Evolutionary conservation across 345 rosid genomes (phyloP).

Genomic region (Pelargonium nanum): DNA sequence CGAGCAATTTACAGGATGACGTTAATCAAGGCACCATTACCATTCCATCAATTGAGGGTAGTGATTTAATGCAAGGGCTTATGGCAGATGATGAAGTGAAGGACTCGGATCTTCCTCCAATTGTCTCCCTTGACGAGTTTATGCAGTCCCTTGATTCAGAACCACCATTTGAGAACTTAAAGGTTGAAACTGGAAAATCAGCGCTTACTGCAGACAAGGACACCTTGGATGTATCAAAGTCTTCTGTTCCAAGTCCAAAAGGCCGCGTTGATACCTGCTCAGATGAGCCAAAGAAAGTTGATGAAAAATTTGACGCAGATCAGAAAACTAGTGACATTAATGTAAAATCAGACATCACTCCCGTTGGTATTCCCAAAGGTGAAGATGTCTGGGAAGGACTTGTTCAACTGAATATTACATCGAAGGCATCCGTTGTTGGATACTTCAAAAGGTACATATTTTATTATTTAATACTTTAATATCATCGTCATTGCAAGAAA

Average conservation of each 20-base stretch:
- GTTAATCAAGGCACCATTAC: slow-evolving; percentile 29
- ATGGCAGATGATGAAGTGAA: slow-evolving; percentile 78
- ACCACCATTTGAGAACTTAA: slow-evolving; percentile 70
- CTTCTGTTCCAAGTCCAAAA: slow-evolving; percentile 25
- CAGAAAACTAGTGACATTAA: slow-evolving; percentile 13
- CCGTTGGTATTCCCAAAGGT: slow-evolving; percentile 24
- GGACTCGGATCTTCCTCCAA: slow-evolving; percentile 78
- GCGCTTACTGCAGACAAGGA: slow-evolving; percentile 27
- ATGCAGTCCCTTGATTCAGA: slow-evolving; percentile 87
- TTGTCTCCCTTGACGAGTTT: slow-evolving; percentile 81
- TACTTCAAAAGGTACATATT: slow-evolving; percentile 59
- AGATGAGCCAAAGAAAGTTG: slow-evolving; percentile 23
- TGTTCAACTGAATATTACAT: slow-evolving; percentile 51
- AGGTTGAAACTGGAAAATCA: slow-evolving; percentile 30
- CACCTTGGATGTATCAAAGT: slow-evolving; percentile 27
- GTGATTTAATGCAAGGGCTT: slow-evolving; percentile 43
- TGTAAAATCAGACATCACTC: slow-evolving; percentile 17
- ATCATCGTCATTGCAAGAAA: too few species aligned
- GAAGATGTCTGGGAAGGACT: slow-evolving; percentile 70
- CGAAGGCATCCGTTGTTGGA: slow-evolving; percentile 41
- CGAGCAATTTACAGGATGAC: slow-evolving; percentile 22
- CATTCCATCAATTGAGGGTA: slow-evolving; percentile 48
- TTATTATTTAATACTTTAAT: background rate
- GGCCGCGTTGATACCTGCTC: slow-evolving; percentile 16
- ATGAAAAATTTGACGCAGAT: slow-evolving; percentile 16